These are phyloP conservation scores for Pseudogymnoascus sp. DNA, from an alignment of 2,329 filamentous ascomycete species.

Conservation along the genomic window DNA sequence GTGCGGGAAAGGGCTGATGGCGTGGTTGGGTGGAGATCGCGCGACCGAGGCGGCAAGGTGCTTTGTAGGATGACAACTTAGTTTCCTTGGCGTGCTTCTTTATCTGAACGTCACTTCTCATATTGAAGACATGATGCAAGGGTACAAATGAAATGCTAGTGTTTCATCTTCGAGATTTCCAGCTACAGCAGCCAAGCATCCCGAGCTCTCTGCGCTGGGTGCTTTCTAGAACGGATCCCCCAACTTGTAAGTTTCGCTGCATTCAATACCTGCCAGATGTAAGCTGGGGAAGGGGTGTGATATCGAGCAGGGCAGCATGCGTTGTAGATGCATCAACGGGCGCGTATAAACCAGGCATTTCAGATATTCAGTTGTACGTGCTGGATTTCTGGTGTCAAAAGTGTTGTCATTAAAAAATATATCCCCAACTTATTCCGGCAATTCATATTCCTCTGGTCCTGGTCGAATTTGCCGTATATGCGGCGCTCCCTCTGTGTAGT, in stretches of 20 bases:
- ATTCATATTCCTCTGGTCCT: background rate
- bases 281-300: background rate
- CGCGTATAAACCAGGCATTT: background rate
- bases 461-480: background rate
- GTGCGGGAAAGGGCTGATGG: background rate
- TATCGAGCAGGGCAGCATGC: background rate
- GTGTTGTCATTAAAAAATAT: background rate
- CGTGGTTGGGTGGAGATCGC: background rate
- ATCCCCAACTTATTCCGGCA: too few relatives aligned
- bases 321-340: background rate
- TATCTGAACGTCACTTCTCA: slow-evolving; percentile 8
- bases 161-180: background rate
- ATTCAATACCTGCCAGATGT: background rate
- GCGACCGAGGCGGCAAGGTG: background rate
- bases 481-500: background rate
- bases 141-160: background rate
- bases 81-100: background rate
- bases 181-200: background rate
- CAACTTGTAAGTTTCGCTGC: background rate
- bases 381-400: background rate
- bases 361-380: slow-evolving; percentile 1
- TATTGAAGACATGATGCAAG: background rate
- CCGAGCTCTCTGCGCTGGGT: background rate
- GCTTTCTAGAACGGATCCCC: background rate
- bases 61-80: background rate